These are phyloP conservation scores for Chlorociboria aeruginascens DNA, from an alignment of 495 filamentous ascomycete genomes.

Conservation along the genomic window DNA sequence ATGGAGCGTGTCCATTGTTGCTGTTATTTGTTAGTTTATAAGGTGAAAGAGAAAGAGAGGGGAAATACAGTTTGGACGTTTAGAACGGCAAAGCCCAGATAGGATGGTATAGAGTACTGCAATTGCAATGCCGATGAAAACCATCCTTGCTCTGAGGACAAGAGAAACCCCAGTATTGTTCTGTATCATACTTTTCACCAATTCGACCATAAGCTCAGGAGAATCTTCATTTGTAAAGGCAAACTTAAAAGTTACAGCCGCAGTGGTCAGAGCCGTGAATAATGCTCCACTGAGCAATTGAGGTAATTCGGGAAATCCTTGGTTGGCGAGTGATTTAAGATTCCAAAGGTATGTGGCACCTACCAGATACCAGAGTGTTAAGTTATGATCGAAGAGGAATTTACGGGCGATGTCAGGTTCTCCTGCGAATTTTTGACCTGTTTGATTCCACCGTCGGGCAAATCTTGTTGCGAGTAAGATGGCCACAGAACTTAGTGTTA, in stretches of 20 bases:
- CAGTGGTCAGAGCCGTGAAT: slow-evolving; percentile 30
- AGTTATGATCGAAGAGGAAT: slow-evolving; percentile 48
- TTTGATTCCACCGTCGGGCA: slow-evolving; percentile 82
- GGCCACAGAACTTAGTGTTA: slow-evolving; percentile 1
- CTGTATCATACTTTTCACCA: slow-evolving; percentile 30
- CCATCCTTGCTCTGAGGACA: slow-evolving; percentile 35
- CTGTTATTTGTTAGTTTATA: slow-evolving; percentile 7
- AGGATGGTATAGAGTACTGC: slow-evolving; percentile 26
- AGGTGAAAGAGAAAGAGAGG: neutral
- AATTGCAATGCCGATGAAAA: slow-evolving; percentile 40
- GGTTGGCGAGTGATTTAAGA: slow-evolving; percentile 8
- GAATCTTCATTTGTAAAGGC: slow-evolving; percentile 73
- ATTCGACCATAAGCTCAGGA: slow-evolving; percentile 60
- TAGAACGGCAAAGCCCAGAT: slow-evolving; percentile 10
- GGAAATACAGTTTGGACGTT: slow-evolving; percentile 18
- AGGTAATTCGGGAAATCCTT: slow-evolving; percentile 12
- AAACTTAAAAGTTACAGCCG: slow-evolving; percentile 73
- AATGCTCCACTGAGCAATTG: slow-evolving; percentile 6
- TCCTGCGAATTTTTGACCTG: slow-evolving; percentile 86
- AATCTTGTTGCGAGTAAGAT: slow-evolving; percentile 46
- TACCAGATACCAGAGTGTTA: slow-evolving; percentile 65
- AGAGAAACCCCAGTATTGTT: slow-evolving; percentile 34
- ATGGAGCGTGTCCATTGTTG: slow-evolving; percentile 39
- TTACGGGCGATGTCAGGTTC: slow-evolving; percentile 69
- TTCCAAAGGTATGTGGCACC: slow-evolving; percentile 49